Percentiles rank a stretch among this genome's conserved stretches.
Conservation (phyloP, 2,329 filamentous ascomycete genomes). For the Trichoderma sp. region DNA sequence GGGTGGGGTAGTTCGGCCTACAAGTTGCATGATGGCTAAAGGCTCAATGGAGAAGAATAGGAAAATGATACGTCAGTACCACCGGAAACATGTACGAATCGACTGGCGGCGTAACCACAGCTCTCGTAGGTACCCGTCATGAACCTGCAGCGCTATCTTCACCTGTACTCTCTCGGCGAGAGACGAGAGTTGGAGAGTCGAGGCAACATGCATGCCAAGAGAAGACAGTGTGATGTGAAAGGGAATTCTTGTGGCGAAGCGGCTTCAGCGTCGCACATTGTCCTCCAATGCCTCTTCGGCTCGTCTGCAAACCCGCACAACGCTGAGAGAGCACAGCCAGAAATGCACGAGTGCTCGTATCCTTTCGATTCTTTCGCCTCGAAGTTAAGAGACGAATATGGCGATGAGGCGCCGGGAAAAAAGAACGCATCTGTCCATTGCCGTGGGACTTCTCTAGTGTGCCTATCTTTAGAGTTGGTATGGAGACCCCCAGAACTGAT, state of each 20-base stretch:
- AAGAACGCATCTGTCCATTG: background rate
- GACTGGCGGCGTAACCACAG: background rate
- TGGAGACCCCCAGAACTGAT: background rate
- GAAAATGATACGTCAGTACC: background rate
- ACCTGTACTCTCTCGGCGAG: slow-evolving; percentile 3
- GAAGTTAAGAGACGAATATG: background rate
- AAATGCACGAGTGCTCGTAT: background rate
- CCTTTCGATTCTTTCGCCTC: background rate
- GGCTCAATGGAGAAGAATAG: background rate
- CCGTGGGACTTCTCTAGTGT: background rate
- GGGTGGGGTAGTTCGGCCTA: background rate
- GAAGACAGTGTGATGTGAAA: background rate
- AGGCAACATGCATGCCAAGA: slow-evolving; percentile 21
- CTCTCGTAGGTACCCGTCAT: background rate
- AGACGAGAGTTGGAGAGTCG: slow-evolving; percentile 9
- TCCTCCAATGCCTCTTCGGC: slow-evolving; percentile 3
- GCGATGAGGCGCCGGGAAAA: background rate
- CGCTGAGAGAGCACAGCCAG: background rate
- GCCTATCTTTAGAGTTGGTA: background rate
- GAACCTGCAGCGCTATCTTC: background rate
- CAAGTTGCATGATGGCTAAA: background rate
- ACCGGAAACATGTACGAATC: background rate
- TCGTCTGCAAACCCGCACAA: background rate
- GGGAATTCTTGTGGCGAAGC: background rate
- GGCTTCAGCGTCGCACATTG: slow-evolving; percentile 12